These are phyloP conservation scores for Irpex sp. DNA, from an alignment of 1,284 basidiomycete genomes.

Conservation along the genomic window DNA sequence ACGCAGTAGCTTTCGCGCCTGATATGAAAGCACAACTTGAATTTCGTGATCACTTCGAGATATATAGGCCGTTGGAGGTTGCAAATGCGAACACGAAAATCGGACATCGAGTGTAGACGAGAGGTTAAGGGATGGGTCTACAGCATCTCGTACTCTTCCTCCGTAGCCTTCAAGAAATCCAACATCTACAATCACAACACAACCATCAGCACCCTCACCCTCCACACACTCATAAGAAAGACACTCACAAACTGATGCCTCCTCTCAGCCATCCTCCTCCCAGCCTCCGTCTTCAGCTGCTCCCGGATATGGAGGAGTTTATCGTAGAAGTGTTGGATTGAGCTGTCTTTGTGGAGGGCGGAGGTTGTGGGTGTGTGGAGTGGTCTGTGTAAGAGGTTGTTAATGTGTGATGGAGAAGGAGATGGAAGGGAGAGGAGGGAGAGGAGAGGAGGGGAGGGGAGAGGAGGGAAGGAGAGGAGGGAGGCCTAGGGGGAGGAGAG, in stretches of 20 bases:
- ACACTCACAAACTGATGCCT: conserved; percentile 67
- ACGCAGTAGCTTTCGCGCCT: too few species aligned
- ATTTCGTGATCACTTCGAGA: too few species aligned
- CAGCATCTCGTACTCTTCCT: conserved; percentile 24
- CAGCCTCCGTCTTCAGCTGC: conserved; percentile 74
- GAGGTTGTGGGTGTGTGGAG: conserved; percentile 61
- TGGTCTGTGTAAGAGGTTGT: conserved; percentile 37
- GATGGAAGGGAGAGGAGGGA: background rate
- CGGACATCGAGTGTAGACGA: too few species aligned
- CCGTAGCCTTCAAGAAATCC: conserved; percentile 25
- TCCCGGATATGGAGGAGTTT: conserved; percentile 78
- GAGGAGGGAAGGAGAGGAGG: background rate
- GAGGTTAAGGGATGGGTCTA: too few species aligned
- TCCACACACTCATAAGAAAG: too few species aligned
- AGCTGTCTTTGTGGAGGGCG: conserved; percentile 45
- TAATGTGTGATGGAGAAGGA: background rate
- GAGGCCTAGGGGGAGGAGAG: background rate
- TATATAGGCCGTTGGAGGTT: too few species aligned
- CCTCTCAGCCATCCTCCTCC: conserved; percentile 65
- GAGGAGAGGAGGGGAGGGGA: background rate
- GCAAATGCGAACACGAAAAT: too few species aligned
- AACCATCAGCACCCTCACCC: too few species aligned
- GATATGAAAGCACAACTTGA: too few species aligned
- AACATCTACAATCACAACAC: too few species aligned
- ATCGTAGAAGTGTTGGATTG: conserved; percentile 85